Evolutionary conservation across 176 grass and related monocot species (phyloP).

Genomic region (Aegilops tauschii): DNA sequence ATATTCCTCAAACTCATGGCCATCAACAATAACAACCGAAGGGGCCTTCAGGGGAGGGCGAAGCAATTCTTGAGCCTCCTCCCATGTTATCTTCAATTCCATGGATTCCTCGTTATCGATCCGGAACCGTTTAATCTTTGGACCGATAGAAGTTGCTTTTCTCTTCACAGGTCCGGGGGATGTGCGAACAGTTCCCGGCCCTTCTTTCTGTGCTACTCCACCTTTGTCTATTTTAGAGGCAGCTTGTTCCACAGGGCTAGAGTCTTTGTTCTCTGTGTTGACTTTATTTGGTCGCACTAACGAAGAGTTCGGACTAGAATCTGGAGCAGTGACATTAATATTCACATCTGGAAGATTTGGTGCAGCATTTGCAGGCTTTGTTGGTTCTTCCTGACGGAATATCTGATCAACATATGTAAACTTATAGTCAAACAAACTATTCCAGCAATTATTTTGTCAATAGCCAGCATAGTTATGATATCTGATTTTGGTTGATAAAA

Average conservation of each 20-base stretch:
- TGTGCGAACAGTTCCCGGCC: conserved; percentile 36
- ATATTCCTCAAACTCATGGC: conserved; percentile 96
- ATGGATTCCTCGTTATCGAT: conserved; percentile 98
- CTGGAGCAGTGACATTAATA: conserved; percentile 34
- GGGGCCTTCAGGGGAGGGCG: conserved; percentile 80
- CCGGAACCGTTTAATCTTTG: conserved; percentile 79
- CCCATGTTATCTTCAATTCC: conserved; percentile 97
- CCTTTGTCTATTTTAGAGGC: conserved; percentile 46
- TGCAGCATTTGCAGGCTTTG: conserved; percentile 64
- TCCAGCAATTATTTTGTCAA: background rate
- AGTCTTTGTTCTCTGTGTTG: conserved; percentile 44
- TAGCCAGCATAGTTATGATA: background rate
- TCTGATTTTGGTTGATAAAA: background rate
- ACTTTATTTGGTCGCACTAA: conserved; percentile 43
- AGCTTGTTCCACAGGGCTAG: conserved; percentile 48
- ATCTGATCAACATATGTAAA: conserved; percentile 14
- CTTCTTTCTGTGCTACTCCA: conserved; percentile 59
- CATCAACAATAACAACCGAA: conserved; percentile 69
- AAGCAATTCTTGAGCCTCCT: conserved; percentile 92
- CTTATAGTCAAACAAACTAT: background rate
- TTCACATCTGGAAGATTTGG: conserved; percentile 46
- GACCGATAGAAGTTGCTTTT: conserved; percentile 65
- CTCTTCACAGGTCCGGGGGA: conserved; percentile 64
- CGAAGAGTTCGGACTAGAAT: conserved; percentile 47
- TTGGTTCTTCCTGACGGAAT: conserved; percentile 62